Evolutionary conservation across 768 basidiomycete species (phyloP).

Genomic region (Lyophyllum atratum): DNA sequence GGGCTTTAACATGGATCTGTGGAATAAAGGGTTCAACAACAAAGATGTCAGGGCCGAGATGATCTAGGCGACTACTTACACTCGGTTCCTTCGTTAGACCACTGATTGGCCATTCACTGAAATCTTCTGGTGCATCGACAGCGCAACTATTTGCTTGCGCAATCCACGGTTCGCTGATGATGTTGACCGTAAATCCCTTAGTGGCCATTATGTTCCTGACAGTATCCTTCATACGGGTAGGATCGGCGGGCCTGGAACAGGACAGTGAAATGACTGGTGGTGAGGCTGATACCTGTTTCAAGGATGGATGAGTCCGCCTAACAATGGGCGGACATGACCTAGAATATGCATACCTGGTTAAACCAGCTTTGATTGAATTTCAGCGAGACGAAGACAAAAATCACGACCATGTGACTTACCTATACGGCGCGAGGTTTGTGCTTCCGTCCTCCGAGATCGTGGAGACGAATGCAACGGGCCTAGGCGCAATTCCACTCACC

Average conservation of each 20-base stretch:
- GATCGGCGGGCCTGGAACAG: constrained; percentile 24
- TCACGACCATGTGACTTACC: constrained; percentile 24
- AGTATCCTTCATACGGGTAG: constrained; percentile 51
- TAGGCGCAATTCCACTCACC: constrained; percentile 57
- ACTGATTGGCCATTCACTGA: constrained; percentile 63
- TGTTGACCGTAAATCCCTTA: constrained; percentile 71
- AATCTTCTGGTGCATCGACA: constrained; percentile 52
- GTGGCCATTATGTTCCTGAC: constrained; percentile 63
- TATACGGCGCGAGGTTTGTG: constrained; percentile 64
- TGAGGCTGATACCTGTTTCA: constrained; percentile 49
- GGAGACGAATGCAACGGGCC: constrained; percentile 75
- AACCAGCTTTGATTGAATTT: constrained; percentile 40
- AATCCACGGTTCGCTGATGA: constrained; percentile 72
- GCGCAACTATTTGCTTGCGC: constrained; percentile 55
- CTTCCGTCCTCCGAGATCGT: constrained; percentile 51
- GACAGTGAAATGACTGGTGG: constrained; percentile 69
- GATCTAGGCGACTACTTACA: constrained; percentile 36
- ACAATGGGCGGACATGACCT: too few species aligned
- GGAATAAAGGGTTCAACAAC: constrained; percentile 2
- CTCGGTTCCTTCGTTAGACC: constrained; percentile 61
- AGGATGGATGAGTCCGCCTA: background rate
- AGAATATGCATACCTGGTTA: constrained; percentile 30
- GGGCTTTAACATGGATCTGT: constrained; percentile 48
- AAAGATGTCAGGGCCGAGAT: background rate
- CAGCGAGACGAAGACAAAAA: background rate